Percentiles rank a stretch among this genome's conserved stretches.
These are phyloP conservation scores for Nakazawaea wickerhamii DNA, from an alignment of 805 yeast species.

Conservation along the genomic window DNA sequence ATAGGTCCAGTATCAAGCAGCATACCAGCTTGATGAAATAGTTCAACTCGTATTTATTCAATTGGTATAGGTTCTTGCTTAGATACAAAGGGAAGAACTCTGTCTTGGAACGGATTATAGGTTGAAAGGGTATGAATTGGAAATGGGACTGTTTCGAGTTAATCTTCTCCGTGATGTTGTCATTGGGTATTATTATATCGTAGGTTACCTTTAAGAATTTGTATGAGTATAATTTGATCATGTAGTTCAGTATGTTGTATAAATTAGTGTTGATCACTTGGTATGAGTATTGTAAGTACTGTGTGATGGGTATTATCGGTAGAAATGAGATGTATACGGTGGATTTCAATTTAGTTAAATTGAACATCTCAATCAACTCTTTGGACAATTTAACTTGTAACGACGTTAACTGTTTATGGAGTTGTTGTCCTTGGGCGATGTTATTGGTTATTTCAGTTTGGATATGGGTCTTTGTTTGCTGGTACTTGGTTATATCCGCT, in stretches of 20 bases:
- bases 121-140: slow-evolving; percentile 12
- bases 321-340: slow-evolving; percentile 17
- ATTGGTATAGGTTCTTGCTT: slow-evolving; percentile 14
- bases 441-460: neutral
- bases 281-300: slow-evolving; percentile 18
- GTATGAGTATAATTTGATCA: slow-evolving; percentile 16
- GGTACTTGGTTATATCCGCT: neutral
- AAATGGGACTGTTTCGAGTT: slow-evolving; percentile 5
- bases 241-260: slow-evolving; percentile 17
- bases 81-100: slow-evolving; percentile 13
- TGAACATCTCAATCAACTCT: slow-evolving; percentile 15
- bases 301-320: slow-evolving; percentile 23
- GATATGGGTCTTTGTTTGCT: neutral
- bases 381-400: slow-evolving; percentile 15
- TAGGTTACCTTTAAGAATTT: slow-evolving; percentile 20
- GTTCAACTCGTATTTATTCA: slow-evolving; percentile 17
- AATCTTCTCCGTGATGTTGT: slow-evolving; percentile 1
- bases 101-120: slow-evolving; percentile 8
- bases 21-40: slow-evolving; percentile 18
- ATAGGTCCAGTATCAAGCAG: slow-evolving; percentile 19
- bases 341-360: slow-evolving; percentile 9
- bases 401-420: slow-evolving; percentile 15
- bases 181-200: slow-evolving; percentile 9
- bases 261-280: slow-evolving; percentile 20
- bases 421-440: too few relatives aligned